These are phyloP conservation scores for Chenopodium suecicum DNA, from an alignment of 148 eudicot genomes.

Conservation along the genomic window DNA sequence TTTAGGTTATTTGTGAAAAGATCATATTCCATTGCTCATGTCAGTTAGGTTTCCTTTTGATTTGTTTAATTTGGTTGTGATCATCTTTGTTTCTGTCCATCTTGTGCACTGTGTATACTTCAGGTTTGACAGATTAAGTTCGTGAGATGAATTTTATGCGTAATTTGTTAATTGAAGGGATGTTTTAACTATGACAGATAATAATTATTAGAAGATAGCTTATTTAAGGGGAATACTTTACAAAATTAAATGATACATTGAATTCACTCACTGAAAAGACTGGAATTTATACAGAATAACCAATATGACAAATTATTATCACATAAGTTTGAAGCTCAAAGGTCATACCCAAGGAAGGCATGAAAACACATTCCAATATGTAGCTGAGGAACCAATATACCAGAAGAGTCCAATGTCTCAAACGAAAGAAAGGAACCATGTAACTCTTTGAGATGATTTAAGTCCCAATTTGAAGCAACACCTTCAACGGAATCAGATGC, in stretches of 20 bases:
- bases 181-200: neutral
- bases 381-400: conserved; percentile 46
- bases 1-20: no score
- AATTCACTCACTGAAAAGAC: neutral
- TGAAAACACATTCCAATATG: conserved; percentile 86
- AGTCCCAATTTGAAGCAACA: conserved; percentile 60
- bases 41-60: no score
- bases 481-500: conserved; percentile 31
- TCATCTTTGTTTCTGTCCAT: neutral
- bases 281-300: neutral
- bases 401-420: conserved; percentile 42
- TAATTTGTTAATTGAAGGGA: neutral
- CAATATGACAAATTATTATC: neutral
- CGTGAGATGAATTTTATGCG: neutral
- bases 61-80: neutral
- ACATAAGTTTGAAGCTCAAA: conserved; percentile 1
- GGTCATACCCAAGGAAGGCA: conserved; percentile 81
- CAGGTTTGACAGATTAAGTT: neutral
- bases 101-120: neutral
- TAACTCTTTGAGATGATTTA: conserved; percentile 49
- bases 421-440: conserved; percentile 75
- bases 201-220: neutral
- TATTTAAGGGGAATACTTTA: neutral
- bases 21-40: no score
- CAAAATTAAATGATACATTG: neutral